phyloP scores from a whole-genome alignment of 495 filamentous ascomycete genomes.

The Chlorociboria aeruginascens region DNA sequence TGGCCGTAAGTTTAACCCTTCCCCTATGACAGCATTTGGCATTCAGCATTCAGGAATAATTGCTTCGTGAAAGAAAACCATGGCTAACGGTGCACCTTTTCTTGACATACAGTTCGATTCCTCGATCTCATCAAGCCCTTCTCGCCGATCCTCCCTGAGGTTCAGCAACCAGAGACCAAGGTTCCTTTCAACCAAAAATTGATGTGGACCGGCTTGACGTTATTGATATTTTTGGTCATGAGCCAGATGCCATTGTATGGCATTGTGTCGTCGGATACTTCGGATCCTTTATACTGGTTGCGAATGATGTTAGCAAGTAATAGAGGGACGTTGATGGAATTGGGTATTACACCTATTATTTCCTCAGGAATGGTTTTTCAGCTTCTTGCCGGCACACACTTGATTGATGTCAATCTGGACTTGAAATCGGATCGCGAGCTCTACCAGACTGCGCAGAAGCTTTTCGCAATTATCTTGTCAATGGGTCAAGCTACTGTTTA shows the following conservation, averaged over 20 bases:
- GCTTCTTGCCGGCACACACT: conserved; percentile 96
- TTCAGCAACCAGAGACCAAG: conserved; percentile 92
- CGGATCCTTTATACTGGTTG: conserved; percentile 98
- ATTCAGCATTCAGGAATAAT: conserved; percentile 8
- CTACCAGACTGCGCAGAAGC: conserved; percentile 99
- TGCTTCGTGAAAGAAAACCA: neutral
- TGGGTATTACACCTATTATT: conserved; percentile 98
- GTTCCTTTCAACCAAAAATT: conserved; percentile 97
- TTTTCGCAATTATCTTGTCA: conserved; percentile 95
- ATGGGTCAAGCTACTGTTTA: conserved; percentile 95
- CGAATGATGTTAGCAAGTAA: conserved; percentile 99
- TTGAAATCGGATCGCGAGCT: conserved; percentile 98
- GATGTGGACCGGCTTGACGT: conserved; percentile 98
- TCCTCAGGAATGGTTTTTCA: conserved; percentile 99
- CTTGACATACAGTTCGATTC: conserved; percentile 67
- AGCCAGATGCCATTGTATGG: conserved; percentile 98
- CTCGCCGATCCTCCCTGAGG: conserved; percentile 96
- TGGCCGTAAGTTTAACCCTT: conserved; percentile 35
- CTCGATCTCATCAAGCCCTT: conserved; percentile 99
- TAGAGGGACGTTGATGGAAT: conserved; percentile 94
- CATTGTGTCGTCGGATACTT: conserved; percentile 92
- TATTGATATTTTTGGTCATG: conserved; percentile 99
- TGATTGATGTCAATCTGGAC: conserved; percentile 99
- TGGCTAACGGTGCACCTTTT: conserved; percentile 17
- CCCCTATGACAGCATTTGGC: neutral